Conservation (phyloP, 2,329 filamentous ascomycete species). For the Whalleya microplaca region DNA sequence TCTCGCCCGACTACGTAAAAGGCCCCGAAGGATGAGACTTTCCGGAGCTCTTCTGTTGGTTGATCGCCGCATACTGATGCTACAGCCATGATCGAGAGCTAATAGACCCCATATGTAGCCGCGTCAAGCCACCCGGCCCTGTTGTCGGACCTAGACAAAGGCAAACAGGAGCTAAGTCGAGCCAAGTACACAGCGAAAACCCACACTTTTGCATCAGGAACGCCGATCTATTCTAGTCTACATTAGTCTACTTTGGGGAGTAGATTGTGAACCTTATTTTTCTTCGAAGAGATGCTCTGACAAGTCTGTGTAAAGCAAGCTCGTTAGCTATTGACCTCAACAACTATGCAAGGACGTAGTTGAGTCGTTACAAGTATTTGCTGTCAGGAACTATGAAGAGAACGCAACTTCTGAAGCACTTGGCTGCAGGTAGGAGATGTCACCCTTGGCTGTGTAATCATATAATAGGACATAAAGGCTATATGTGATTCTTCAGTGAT, state of each 20-base stretch:
- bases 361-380: too few species aligned
- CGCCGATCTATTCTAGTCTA: not conserved
- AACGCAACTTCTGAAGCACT: too few species aligned
- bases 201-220: not conserved
- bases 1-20: constrained; percentile 4
- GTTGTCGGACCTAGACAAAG: constrained; percentile 1
- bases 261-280: not conserved
- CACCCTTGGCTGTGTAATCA: too few species aligned
- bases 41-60: constrained; percentile 20
- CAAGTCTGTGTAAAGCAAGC: too few species aligned
- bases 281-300: not conserved
- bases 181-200: not conserved
- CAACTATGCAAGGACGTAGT: too few species aligned
- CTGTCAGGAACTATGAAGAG: too few species aligned
- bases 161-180: too few species aligned
- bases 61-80: constrained; percentile 19
- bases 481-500: too few species aligned
- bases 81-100: constrained; percentile 24
- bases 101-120: constrained; percentile 2
- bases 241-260: not conserved
- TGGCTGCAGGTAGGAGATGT: too few species aligned
- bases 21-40: constrained; percentile 7
- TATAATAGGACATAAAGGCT: too few species aligned
- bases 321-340: too few species aligned
- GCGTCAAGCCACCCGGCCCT: constrained; percentile 10